Conservation (phyloP, 345 rosid species). For the Melastoma malabathricum region DNA sequence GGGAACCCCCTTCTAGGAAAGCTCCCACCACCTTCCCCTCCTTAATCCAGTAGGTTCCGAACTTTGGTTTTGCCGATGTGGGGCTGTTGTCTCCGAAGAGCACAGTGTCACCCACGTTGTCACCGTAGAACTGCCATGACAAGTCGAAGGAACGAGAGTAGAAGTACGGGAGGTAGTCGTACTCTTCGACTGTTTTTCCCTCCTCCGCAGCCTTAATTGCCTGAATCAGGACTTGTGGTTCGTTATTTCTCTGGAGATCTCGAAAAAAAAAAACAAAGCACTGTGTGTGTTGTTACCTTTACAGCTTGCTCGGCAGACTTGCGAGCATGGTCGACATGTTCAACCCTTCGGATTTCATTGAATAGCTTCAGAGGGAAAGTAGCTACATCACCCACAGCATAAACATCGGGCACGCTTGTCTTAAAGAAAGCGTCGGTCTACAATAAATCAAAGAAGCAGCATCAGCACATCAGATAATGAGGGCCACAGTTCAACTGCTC, state of each 20-base stretch:
- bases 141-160: constrained; percentile 89
- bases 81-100: constrained; percentile 69
- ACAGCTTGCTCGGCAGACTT: constrained; percentile 99
- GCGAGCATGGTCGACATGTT: constrained; percentile 97
- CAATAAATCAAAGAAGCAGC: constrained; percentile 4
- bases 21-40: constrained; percentile 86
- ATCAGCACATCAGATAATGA: not conserved
- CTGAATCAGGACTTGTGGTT: constrained; percentile 17
- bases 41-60: constrained; percentile 89
- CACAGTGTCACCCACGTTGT: constrained; percentile 82
- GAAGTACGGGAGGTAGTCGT: constrained; percentile 92
- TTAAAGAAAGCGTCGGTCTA: constrained; percentile 90
- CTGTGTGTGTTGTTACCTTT: constrained; percentile 53
- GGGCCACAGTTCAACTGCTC: too few relatives aligned
- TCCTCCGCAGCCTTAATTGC: constrained; percentile 66
- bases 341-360: constrained; percentile 76
- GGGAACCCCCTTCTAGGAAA: constrained; percentile 78
- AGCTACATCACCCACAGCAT: constrained; percentile 91
- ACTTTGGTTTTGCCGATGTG: constrained; percentile 45
- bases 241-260: too few relatives aligned
- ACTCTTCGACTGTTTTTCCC: constrained; percentile 55
- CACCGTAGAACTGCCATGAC: constrained; percentile 97
- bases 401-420: constrained; percentile 74
- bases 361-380: constrained; percentile 81
- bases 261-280: too few relatives aligned